Evolutionary conservation across 75 land plant species (phyloP).

Genomic region (Cryptomeria japonica): DNA sequence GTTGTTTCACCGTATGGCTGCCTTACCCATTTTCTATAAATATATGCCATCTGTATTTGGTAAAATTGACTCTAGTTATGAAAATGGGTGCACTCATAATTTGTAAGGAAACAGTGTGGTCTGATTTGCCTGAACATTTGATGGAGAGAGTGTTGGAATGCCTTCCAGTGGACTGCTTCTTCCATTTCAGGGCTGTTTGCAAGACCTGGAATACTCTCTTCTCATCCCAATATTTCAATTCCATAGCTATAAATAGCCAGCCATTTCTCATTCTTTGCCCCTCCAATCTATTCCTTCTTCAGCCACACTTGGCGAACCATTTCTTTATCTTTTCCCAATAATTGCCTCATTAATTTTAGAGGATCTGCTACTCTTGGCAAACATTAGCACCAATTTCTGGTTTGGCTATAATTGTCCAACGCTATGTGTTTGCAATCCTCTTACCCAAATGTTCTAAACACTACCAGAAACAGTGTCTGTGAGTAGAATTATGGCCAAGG

Average conservation of each 20-base stretch:
- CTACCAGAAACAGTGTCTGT: background rate
- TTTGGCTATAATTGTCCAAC: no score
- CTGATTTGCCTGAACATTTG: background rate
- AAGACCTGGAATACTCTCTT: slow-evolving; percentile 11
- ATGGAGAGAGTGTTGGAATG: background rate
- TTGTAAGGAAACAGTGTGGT: background rate
- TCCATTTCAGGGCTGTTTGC: background rate
- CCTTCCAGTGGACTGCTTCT: background rate
- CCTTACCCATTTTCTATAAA: no score
- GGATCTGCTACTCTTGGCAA: no score
- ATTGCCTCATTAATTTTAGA: background rate
- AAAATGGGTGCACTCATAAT: background rate
- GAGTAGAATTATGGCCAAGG: background rate
- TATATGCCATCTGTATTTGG: no score
- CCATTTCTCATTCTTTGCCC: slow-evolving; percentile 9
- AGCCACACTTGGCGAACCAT: background rate
- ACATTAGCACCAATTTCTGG: no score
- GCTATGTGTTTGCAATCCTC: no score
- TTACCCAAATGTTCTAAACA: background rate
- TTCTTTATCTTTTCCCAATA: background rate
- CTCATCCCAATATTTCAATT: slow-evolving; percentile 12
- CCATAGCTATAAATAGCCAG: background rate
- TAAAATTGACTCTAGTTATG: no score
- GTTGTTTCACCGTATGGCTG: no score
- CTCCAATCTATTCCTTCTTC: slow-evolving; percentile 8